Base-by-base conservation (phyloP, 2,329 filamentous ascomycete genomes). In the Elsinoe arachidis region DNA sequence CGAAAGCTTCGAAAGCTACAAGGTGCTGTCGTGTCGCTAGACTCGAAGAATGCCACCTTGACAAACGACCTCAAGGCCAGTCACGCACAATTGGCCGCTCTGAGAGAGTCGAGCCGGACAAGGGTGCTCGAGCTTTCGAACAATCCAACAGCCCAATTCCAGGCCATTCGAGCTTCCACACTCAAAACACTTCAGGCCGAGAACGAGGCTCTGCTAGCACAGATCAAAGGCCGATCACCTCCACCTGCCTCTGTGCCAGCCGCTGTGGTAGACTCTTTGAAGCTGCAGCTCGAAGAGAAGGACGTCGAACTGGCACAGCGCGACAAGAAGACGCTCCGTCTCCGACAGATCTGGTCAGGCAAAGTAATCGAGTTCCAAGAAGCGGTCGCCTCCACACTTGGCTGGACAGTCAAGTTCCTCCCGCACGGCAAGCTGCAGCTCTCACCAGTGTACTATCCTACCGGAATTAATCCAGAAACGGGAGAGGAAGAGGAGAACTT, bases 391-490 rank as follows among this genome's bases (percentile, higher is more conserved):
- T 90, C 85, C 17, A 86, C 96, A 0, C 80, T 99, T 0, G 93
- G 93, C 0, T 99, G 91, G 87, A 92, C 92, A 55, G 83, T 97
- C 11, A 90, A 93, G 33, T 97, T 99, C 70, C 86, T 96, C 69
- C 90, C 91, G n/a, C 96, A 96, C 70, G 93, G 93, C 41, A 92
- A 95, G 66, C 95, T 96, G 73, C 86, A 90, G 33, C 89, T 96
- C 19, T 95, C 92, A 56, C 87, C 81, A 59, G 87, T 92, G 63
- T 95, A 92, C 68, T 88, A 87, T 68, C 86, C 90, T 0, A 59
- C 60, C 2, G 61, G 55, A 0, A 60, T 63, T 14, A 60, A 64
- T 43, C 15, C 21, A 10, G 58, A 58, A 5, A 66, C 67, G 9
- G 68, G 67, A 0, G 83, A 89, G 4, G 69, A 71, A 55, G 75